These are phyloP conservation scores for Podaxis sp. DNA, from an alignment of 768 basidiomycete species.

Conservation along the genomic window DNA sequence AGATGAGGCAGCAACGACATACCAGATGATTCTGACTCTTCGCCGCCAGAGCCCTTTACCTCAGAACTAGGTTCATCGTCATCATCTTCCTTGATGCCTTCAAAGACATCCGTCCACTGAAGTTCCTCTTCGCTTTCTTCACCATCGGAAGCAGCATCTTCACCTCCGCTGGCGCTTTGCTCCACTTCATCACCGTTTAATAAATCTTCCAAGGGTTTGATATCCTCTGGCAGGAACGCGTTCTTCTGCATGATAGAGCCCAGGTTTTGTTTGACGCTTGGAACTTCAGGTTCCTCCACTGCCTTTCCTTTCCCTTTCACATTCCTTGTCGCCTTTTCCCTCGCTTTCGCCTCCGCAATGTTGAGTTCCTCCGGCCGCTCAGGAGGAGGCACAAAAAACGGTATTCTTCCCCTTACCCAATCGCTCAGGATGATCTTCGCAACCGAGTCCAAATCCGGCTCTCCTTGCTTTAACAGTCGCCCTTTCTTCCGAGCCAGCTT, in stretches of 20 bases:
- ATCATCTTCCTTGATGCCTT: slow-evolving; percentile 40
- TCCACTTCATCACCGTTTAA: slow-evolving; percentile 40
- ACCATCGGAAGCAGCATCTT: slow-evolving; percentile 28
- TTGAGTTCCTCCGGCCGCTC: slow-evolving; percentile 73
- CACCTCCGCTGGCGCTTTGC: slow-evolving; percentile 30
- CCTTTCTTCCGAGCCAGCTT: slow-evolving; percentile 88
- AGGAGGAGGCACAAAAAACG: slow-evolving; percentile 92
- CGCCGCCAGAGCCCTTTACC: slow-evolving; percentile 17
- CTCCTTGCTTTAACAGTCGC: slow-evolving; percentile 88
- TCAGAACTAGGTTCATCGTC: neutral
- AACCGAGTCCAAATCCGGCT: slow-evolving; percentile 88
- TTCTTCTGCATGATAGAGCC: slow-evolving; percentile 88
- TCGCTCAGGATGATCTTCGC: slow-evolving; percentile 94
- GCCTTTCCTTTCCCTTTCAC: slow-evolving; percentile 55
- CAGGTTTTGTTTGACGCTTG: slow-evolving; percentile 82
- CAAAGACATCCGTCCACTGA: slow-evolving; percentile 86
- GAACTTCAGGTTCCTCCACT: slow-evolving; percentile 33
- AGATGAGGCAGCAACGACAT: slow-evolving; percentile 4
- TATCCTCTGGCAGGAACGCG: slow-evolving; percentile 80
- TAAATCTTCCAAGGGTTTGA: slow-evolving; percentile 57
- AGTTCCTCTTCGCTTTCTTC: slow-evolving; percentile 46
- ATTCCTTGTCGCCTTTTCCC: slow-evolving; percentile 39
- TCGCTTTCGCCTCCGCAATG: slow-evolving; percentile 57
- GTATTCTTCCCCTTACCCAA: slow-evolving; percentile 96
- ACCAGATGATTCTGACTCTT: slow-evolving; percentile 24